Percentiles rank a stretch among this genome's conserved stretches.
phyloP scores from a whole-genome alignment of 1,284 basidiomycete species.

The Trichosporon asahii region DNA sequence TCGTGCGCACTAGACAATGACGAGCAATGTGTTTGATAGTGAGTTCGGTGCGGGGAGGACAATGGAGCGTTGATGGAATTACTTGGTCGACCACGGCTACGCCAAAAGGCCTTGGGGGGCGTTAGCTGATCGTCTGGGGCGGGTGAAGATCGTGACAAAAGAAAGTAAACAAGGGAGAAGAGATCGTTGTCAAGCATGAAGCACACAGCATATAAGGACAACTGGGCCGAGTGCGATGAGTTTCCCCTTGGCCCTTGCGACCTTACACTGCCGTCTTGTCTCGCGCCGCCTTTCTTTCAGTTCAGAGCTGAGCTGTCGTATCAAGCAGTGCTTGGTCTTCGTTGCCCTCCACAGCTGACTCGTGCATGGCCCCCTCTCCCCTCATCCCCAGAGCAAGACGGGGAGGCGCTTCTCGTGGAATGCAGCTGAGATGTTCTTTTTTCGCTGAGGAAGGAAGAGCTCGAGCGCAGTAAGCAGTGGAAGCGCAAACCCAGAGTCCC shows the following conservation, averaged over 20 bases:
- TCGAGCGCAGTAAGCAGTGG: not conserved
- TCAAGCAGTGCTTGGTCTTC: not conserved
- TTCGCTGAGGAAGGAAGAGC: not conserved
- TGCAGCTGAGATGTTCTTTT: not conserved
- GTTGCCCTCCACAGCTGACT: not conserved
- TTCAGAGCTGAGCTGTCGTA: not conserved
- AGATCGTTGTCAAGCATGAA: not conserved
- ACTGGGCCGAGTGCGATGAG: not conserved
- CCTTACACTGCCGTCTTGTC: not conserved
- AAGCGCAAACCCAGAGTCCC: not conserved
- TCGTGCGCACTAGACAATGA: not conserved
- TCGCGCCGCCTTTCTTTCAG: not conserved
- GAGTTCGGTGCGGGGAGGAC: not conserved
- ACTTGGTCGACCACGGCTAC: not conserved
- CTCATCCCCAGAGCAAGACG: not conserved
- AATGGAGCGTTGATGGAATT: not conserved
- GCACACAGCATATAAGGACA: slow-evolving; percentile 1
- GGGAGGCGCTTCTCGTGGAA: not conserved
- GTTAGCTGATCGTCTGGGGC: not conserved
- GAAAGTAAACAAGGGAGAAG: not conserved
- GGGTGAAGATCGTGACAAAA: not conserved
- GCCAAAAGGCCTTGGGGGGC: not conserved
- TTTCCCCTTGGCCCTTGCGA: not conserved
- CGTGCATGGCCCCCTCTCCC: not conserved
- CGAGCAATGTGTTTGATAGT: not conserved